These are phyloP conservation scores for Mortierella sp. DNA, from an alignment of 371 early-diverging fungal species.

Conservation along the genomic window DNA sequence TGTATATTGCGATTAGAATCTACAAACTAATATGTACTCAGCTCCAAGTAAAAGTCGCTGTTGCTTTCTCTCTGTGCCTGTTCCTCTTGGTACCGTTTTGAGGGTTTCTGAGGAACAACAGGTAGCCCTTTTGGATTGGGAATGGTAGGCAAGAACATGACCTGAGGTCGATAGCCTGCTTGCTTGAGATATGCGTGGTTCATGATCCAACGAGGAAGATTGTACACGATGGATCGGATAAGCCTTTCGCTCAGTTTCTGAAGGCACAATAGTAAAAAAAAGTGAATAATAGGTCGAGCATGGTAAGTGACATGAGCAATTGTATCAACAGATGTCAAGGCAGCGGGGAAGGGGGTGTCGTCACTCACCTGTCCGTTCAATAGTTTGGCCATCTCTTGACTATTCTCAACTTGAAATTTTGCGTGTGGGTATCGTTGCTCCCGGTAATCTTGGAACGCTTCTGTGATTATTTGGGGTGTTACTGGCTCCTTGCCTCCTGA, in stretches of 20 bases:
- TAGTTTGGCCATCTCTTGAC: background rate
- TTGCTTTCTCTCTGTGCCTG: conserved; percentile 1
- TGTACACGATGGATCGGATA: background rate
- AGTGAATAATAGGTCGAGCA: too few species aligned
- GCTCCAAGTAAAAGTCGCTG: too few species aligned
- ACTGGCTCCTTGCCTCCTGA: background rate
- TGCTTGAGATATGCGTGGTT: background rate
- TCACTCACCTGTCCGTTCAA: conserved; percentile 5
- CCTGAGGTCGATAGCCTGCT: background rate
- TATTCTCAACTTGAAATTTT: conserved; percentile 5
- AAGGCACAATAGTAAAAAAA: too few species aligned
- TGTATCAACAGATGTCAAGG: too few species aligned
- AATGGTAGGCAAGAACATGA: conserved; percentile 2
- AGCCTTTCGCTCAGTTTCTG: conserved; percentile 1
- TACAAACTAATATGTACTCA: too few species aligned
- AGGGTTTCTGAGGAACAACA: conserved; percentile 3
- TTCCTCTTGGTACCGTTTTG: conserved; percentile 2
- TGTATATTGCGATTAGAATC: too few species aligned
- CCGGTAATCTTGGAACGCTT: conserved; percentile 1
- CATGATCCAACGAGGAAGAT: background rate
- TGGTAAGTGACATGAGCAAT: too few species aligned
- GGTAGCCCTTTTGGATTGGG: background rate
- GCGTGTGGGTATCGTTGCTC: conserved; percentile 8
- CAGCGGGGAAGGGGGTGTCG: too few species aligned
- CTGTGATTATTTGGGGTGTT: background rate